A percentile compares a stretch with the other conserved stretches of the same genome.
These are phyloP conservation scores for Gossypium gossypioides DNA, from an alignment of 441 rosid genomes.

Conservation along the genomic window DNA sequence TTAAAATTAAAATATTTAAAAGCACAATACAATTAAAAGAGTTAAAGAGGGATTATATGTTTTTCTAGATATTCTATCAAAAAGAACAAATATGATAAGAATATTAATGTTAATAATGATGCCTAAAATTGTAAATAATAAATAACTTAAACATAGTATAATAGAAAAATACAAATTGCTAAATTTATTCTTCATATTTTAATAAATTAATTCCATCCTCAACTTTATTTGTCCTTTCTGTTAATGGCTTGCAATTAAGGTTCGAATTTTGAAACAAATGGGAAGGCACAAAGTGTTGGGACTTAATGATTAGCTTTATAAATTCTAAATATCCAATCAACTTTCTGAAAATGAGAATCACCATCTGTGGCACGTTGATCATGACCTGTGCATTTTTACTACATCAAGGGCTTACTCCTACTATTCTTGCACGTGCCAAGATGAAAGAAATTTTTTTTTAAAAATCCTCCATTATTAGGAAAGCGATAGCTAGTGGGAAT, in stretches of 20 bases:
- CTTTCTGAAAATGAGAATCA: neutral
- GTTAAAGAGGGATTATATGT: accelerated
- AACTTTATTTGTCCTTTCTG: neutral
- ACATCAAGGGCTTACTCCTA: neutral
- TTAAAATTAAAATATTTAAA: too few relatives aligned
- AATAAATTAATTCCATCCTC: neutral
- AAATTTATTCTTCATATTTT: neutral
- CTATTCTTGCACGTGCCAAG: conserved; percentile 10
- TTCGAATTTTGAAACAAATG: neutral
- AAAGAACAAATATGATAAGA: too few relatives aligned
- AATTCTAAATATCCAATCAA: conserved; percentile 2
- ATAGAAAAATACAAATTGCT: too few relatives aligned
- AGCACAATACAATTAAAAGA: too few relatives aligned
- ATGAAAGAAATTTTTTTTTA: neutral
- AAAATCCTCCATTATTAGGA: neutral
- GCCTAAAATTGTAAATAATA: too few relatives aligned
- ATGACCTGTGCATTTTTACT: conserved; percentile 9
- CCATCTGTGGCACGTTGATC: neutral
- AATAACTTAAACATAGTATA: too few relatives aligned
- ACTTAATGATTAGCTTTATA: neutral
- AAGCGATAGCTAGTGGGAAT: conserved; percentile 12
- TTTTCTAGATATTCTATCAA: too few relatives aligned
- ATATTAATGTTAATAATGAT: too few relatives aligned
- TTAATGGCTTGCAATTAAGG: neutral
- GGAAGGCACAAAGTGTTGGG: neutral